Base-by-base conservation (phyloP, 805 yeast genomes). In the Scheffersomyces coipomensis region DNA sequence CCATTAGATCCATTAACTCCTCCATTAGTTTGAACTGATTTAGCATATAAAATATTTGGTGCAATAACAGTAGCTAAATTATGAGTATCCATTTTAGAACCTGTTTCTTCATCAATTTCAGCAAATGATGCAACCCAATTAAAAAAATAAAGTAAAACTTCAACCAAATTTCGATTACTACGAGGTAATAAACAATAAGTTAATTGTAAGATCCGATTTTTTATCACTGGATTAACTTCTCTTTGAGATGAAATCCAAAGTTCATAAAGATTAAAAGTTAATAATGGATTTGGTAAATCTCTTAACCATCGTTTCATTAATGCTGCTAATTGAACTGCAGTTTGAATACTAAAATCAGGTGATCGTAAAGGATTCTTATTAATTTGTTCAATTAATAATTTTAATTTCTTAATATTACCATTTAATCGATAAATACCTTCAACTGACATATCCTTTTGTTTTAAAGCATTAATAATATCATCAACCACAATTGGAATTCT, bases 81-180 rank as follows among this genome's bases (percentile, higher is more conserved):
- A 57, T 89, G 96, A 24, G 86, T 79, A 58, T 91, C 97, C 99
- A 93, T 93, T 66, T 91, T 93, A 3, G 97, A 88, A 0, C 76
- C 76, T 17, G 81, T 78, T 49, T 86, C 90, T 51, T 88, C 95
- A 54, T 89, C 97, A 45, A 90, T 79, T 50, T 88, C 90, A 1
- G 97, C 86, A 65, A 93, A 93, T 2, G 98, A 87, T 0, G 98
- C 88, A 2, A 90, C 91, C 98, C 98, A 93, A 60, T 83, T 83
- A 56, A 93, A 78, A 60, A 93, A 93, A 42, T 83, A 81, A 23
- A 90, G 70, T 30, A 93, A 65, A 2, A 90, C 96, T 57, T 93
- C 98, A 26, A 90, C 71, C 34, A 88, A 72, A 58, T 89, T 95
- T 41, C 99, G 75, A 56, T 90, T 85, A 16, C 79, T 73, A 44